Conservation (phyloP, 192 early-diverging fungal genomes). For the Entophlyctis luteolus region DNA sequence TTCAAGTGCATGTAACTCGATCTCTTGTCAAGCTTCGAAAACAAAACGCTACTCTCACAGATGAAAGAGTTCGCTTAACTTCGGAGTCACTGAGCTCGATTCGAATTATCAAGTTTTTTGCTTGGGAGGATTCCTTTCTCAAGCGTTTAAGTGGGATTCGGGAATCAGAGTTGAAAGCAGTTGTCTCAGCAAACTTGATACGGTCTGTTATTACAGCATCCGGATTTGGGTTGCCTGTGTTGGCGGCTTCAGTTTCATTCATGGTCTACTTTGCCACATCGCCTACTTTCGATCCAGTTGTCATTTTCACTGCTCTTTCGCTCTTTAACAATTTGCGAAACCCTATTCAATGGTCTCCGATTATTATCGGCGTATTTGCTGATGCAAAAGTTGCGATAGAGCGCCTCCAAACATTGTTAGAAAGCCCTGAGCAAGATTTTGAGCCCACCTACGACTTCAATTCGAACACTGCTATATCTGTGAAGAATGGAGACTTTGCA, state of each 20-base stretch:
- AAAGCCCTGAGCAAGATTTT: slow-evolving; percentile 58
- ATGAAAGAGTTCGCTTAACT: slow-evolving; percentile 20
- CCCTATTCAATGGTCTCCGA: slow-evolving; percentile 26
- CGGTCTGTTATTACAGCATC: slow-evolving; percentile 40
- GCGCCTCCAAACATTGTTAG: slow-evolving; percentile 49
- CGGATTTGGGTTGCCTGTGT: slow-evolving; percentile 47
- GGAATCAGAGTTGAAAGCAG: slow-evolving; percentile 32
- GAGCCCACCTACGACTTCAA: slow-evolving; percentile 43
- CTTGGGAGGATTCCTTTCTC: slow-evolving; percentile 66
- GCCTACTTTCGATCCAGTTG: slow-evolving; percentile 17
- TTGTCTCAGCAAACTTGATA: slow-evolving; percentile 30
- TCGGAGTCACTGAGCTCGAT: slow-evolving; percentile 67
- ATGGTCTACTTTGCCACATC: slow-evolving; percentile 40
- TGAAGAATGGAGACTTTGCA: slow-evolving; percentile 58
- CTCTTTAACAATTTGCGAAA: slow-evolving; percentile 26
- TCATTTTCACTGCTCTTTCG: slow-evolving; percentile 21
- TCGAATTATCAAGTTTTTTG: slow-evolving; percentile 74
- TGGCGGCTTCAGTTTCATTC: slow-evolving; percentile 40
- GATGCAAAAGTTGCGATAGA: slow-evolving; percentile 49
- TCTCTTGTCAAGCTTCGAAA: slow-evolving; percentile 20
- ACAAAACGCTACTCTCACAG: slow-evolving; percentile 24
- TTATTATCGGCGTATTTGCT: slow-evolving; percentile 29
- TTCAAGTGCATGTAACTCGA: slow-evolving; percentile 21
- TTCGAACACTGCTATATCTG: slow-evolving; percentile 48
- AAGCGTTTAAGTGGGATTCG: slow-evolving; percentile 58